Base-by-base conservation (phyloP, 768 basidiomycete genomes). In the Amanita rimosa region DNA sequence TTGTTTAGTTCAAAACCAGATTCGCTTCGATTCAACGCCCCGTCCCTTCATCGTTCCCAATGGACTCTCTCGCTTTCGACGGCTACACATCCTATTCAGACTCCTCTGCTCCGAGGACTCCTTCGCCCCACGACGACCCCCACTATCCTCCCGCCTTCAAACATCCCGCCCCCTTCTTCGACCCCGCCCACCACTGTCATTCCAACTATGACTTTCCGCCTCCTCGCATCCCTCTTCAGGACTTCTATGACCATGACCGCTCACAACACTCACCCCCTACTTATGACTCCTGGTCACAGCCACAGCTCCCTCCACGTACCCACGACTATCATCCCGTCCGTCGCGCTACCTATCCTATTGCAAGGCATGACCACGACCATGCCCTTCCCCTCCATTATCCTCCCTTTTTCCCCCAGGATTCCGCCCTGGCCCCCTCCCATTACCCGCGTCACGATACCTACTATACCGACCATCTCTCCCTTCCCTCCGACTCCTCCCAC, bases 331-430 rank as follows among this genome's bases (percentile, higher is more conserved):
- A 70, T 41, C 65, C 71, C 53, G 62, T 65, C 47, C 82, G 86
- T 43, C 73, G 86, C 52, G 80, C 81, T 1, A 88, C 86, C 0
- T 87, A 78, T 64, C 86, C 86, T 40, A 82, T 80, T 58, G 83
- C 83, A 45, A 75, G 83, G 37, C 82, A 85, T 55, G 86, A 90
- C 64, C 72, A 75, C 50, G 72, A 74, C 45, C 73, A 76, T 54
- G 61, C 56, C 37, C 52, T 68, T 39, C 57, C 61, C 50, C 53
- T 68, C 59, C 69, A 69, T 50, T 60, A 67, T 61, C 60, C 66
- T 6, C 60, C 71, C 21, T 74, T 75, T 59, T 60, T 72, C 51
- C 63, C 64, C 24, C 69, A 72, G 52, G 70, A 71, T 43, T 70
- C 70, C 44, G 68, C 61, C 54, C 61, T 65, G 35, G 65, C 56